phyloP scores from a whole-genome alignment of 257 asterid genomes.

The Plantago major region DNA sequence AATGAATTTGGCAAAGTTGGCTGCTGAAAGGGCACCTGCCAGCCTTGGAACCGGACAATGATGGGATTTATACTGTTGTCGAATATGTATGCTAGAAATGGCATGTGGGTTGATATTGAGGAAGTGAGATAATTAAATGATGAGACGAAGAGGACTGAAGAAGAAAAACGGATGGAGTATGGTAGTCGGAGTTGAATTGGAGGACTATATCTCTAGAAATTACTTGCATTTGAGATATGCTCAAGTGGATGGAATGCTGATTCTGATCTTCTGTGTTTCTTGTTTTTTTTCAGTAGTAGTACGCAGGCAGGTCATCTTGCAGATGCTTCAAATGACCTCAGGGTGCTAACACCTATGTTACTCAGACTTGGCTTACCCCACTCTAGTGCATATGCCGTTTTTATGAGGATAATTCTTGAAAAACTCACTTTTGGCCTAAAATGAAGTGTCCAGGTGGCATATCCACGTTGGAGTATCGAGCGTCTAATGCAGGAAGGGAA shows the following conservation, averaged over 20 bases:
- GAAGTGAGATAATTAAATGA: constrained; percentile 52
- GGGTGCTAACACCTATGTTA: no score
- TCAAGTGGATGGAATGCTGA: constrained; percentile 14
- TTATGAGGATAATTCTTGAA: no score
- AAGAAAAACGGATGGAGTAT: constrained; percentile 74
- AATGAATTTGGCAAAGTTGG: constrained; percentile 58
- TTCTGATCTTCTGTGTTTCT: no score
- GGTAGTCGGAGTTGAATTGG: constrained; percentile 27
- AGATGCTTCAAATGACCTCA: no score
- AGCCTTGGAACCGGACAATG: constrained; percentile 52
- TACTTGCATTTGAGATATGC: not conserved
- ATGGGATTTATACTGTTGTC: constrained; percentile 68
- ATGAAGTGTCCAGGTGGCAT: no score
- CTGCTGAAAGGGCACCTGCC: constrained; percentile 67
- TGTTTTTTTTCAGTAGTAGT: no score
- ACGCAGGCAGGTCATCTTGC: no score
- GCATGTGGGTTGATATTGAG: constrained; percentile 76
- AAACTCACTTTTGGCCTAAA: no score
- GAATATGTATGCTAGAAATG: constrained; percentile 70
- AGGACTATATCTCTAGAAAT: constrained; percentile 3
- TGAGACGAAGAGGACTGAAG: constrained; percentile 56
- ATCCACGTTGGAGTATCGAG: no score
- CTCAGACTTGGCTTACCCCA: no score
- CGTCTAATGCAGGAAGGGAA: no score
- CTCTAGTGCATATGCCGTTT: no score